These are phyloP conservation scores for Blepharisma japonicum DNA, from an alignment of 73 alveolate species.

Conservation along the genomic window DNA sequence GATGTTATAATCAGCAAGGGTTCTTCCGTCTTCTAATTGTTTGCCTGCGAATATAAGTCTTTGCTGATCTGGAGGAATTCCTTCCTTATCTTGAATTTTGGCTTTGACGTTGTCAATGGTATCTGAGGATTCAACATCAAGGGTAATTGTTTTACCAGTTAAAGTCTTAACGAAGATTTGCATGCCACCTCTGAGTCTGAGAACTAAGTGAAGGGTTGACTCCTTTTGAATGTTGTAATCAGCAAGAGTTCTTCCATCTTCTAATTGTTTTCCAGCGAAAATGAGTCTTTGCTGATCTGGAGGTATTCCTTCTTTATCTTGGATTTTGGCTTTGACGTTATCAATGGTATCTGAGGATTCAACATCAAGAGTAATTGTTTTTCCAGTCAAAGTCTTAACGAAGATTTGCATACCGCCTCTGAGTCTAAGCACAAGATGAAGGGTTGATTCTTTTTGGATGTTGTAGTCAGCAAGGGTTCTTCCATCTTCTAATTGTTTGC, in stretches of 20 bases:
- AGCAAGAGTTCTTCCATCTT: slow-evolving; percentile 36
- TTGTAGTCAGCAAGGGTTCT: slow-evolving; percentile 31
- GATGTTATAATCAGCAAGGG: slow-evolving; percentile 20
- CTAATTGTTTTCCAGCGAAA: slow-evolving; percentile 43
- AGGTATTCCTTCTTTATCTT: slow-evolving; percentile 38
- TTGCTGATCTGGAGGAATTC: slow-evolving; percentile 28
- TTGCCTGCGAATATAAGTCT: background rate
- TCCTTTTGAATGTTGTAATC: slow-evolving; percentile 42
- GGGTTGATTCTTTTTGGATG: slow-evolving; percentile 33
- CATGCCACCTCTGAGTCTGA: slow-evolving; percentile 36
- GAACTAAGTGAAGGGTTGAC: slow-evolving; percentile 31
- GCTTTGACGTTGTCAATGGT: slow-evolving; percentile 27
- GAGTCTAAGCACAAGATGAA: background rate
- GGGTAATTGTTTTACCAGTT: slow-evolving; percentile 15
- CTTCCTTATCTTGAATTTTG: slow-evolving; percentile 28
- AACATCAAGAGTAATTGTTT: slow-evolving; percentile 39
- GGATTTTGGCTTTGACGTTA: slow-evolving; percentile 32
- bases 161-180: slow-evolving; percentile 25
- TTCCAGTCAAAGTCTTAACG: slow-evolving; percentile 33
- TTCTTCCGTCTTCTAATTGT: slow-evolving; percentile 19
- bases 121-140: slow-evolving; percentile 21
- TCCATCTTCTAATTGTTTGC: slow-evolving; percentile 30
- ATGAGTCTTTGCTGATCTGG: slow-evolving; percentile 35
- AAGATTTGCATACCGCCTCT: slow-evolving; percentile 29
- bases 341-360: slow-evolving; percentile 36